Evolutionary conservation across 352 stramenopile species (phyloP).

Genomic region (Globisporangium spinosum): DNA sequence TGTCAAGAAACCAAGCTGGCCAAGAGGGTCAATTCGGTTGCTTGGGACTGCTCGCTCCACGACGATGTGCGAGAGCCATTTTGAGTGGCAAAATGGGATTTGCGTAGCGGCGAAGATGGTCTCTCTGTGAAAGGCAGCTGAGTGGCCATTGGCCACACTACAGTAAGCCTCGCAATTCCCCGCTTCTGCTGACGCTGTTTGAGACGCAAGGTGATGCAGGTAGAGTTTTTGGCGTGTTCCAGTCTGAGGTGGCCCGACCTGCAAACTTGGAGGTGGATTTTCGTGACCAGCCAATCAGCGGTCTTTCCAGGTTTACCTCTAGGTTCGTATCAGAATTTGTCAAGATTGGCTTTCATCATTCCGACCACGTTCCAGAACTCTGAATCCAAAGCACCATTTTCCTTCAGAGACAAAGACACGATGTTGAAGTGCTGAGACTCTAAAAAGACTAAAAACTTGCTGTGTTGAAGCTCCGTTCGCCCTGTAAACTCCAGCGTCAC

Average conservation of each 20-base stretch:
- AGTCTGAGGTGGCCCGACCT: background rate
- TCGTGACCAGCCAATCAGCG: background rate
- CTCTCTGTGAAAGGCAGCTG: background rate
- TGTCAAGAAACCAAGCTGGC: background rate
- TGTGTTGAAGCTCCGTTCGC: background rate
- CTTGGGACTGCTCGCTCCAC: background rate
- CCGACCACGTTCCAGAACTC: background rate
- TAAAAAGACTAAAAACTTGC: background rate
- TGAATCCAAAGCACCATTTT: background rate
- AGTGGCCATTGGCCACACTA: background rate
- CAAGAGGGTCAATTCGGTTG: background rate
- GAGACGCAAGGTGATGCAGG: background rate
- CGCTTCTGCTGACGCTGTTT: background rate
- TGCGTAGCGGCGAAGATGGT: background rate
- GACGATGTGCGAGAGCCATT: background rate
- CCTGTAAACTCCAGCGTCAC: background rate
- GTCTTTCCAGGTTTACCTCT: background rate
- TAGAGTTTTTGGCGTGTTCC: background rate
- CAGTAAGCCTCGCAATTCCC: background rate
- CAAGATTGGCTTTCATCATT: background rate
- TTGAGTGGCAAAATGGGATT: background rate
- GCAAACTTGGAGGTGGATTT: background rate
- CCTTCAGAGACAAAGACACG: background rate
- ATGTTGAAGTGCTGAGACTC: background rate
- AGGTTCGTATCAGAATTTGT: background rate